Evolutionary conservation across 257 asterid species (phyloP).

Genomic region (Przewalskia tangutica): DNA sequence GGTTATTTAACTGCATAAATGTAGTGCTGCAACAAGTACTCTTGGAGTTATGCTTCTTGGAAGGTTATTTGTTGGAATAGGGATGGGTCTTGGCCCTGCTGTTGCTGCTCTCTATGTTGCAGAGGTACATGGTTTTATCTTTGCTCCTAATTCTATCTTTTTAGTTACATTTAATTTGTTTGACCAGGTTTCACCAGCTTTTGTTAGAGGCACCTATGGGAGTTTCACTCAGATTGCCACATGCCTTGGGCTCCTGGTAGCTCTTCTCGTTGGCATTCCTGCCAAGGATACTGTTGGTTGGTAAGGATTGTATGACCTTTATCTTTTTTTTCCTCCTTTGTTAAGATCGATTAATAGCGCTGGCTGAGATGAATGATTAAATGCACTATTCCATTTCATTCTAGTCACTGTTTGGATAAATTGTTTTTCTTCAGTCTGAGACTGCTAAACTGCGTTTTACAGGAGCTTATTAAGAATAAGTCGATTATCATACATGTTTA

Average conservation of each 20-base stretch:
- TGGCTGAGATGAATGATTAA: background rate
- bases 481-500: background rate
- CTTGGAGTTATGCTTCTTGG: slow-evolving; percentile 90
- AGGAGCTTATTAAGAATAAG: background rate
- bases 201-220: slow-evolving; percentile 87
- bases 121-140: slow-evolving; percentile 45
- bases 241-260: slow-evolving; percentile 64
- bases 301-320: slow-evolving; percentile 33
- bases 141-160: background rate
- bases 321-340: background rate
- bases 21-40: slow-evolving; percentile 38
- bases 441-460: background rate
- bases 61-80: slow-evolving; percentile 74
- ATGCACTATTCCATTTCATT: background rate
- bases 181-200: slow-evolving; percentile 84
- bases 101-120: slow-evolving; percentile 90
- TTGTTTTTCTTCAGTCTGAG: background rate
- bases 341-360: background rate
- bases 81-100: slow-evolving; percentile 97
- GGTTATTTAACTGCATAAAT: background rate
- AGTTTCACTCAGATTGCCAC: slow-evolving; percentile 90
- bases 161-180: slow-evolving; percentile 17
- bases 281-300: slow-evolving; percentile 61
- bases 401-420: background rate
- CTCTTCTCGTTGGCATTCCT: slow-evolving; percentile 76